Base-by-base conservation (phyloP, 306 rosid genomes). In the Quillaja saponaria region DNA sequence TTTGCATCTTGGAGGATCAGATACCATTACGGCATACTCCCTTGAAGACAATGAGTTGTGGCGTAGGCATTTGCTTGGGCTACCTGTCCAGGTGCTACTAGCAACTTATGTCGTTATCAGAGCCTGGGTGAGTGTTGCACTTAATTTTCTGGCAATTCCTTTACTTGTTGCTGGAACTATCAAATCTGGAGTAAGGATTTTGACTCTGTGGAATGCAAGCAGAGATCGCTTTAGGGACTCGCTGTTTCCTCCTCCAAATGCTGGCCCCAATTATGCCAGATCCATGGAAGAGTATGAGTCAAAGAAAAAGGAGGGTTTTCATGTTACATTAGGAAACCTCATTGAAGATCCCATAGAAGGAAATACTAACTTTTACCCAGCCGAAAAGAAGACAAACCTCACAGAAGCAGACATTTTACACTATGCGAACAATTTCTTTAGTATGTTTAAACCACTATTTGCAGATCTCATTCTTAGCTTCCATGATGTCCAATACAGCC, bases 1-100 rank as follows among this genome's bases (percentile, higher is more conserved):
- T n/a, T 44, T 64, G 10, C 71, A 72, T 39, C 67, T 72, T 6
- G 76, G 76, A 11, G 76, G 76, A 11, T 64, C 71, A 1, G 76
- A 72, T 10, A 57, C 55, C 12, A 64, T 72, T 6, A 57, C 72
- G 12, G 71, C 77, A 0, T 72, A 49, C 50, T 49, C 72, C 4
- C 25, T 57, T 14, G 77, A 57, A 60, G 77, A 49, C 48, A 64
- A 64, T 10, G 59, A 52, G 10, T 20, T 58, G 25, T 64, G 77
- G 54, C 25, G 2, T 7, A 72, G 71, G 48, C 71, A 56, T 47
- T 48, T 47, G 1, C 61, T 72, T 13, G 40, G 10, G 13, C 49
- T 72, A 6, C 25, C 33, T 71, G 63, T 18, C 55, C 64, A 33
- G 28, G 0, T 0, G 41, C 41, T 3, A 49, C 66, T 38, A 4